These are phyloP conservation scores for Talaromyces albobiverticillius DNA, from an alignment of 2,329 filamentous ascomycete species.

Conservation along the genomic window DNA sequence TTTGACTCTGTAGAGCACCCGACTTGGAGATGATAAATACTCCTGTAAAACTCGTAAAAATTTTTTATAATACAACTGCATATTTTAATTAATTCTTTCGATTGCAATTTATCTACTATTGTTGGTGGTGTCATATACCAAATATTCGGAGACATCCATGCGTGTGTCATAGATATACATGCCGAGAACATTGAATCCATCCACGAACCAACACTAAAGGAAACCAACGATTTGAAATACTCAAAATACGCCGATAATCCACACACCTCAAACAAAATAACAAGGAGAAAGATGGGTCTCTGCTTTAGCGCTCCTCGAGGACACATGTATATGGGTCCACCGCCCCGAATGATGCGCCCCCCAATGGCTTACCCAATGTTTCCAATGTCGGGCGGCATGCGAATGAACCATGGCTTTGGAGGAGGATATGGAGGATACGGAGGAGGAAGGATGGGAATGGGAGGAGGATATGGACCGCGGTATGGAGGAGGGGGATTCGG, in stretches of 20 bases:
- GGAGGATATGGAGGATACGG: neutral
- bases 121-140: no score
- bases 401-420: neutral
- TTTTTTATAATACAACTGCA: no score
- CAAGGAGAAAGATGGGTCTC: neutral
- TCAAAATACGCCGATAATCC: neutral
- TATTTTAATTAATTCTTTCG: no score
- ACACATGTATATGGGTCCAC: neutral
- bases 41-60: no score
- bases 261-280: neutral
- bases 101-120: no score
- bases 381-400: slow-evolving; percentile 5
- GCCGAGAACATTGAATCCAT: neutral
- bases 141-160: no score
- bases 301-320: slow-evolving; percentile 3
- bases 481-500: neutral
- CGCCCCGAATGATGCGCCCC: neutral
- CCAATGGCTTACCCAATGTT: neutral
- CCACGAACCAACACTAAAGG: neutral
- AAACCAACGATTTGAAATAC: no score
- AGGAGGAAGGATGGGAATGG: slow-evolving; percentile 4
- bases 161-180: neutral
- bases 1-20: neutral
- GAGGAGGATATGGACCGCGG: neutral
- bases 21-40: neutral